These are phyloP conservation scores for Globisporangium nunn DNA, from an alignment of 352 stramenopile species.

Conservation along the genomic window DNA sequence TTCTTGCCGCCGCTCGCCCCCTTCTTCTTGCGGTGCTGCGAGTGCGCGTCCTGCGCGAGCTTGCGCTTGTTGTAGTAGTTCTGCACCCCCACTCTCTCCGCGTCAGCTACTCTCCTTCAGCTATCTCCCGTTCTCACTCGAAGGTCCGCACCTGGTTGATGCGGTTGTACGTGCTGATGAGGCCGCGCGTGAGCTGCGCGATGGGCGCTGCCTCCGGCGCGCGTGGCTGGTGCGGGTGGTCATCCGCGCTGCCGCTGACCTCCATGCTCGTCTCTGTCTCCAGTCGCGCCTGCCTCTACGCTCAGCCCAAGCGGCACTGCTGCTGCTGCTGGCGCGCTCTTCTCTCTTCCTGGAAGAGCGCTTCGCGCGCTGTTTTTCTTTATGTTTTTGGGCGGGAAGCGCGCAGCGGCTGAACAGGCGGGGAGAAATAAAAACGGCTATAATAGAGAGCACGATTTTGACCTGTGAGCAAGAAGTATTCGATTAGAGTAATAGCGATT, in stretches of 20 bases:
- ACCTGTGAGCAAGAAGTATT: background rate
- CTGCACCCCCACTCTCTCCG: slow-evolving; percentile 17
- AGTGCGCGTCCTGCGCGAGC: slow-evolving; percentile 32
- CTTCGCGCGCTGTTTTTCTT: background rate
- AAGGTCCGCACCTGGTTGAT: slow-evolving; percentile 88
- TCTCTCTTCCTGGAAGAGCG: background rate
- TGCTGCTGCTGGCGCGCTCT: background rate
- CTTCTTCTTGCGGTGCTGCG: slow-evolving; percentile 55
- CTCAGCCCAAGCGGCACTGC: background rate
- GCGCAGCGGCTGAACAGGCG: background rate
- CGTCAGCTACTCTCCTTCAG: background rate
- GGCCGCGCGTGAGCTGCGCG: slow-evolving; percentile 82
- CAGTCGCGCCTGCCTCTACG: background rate
- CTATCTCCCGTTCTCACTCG: background rate
- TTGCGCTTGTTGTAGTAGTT: slow-evolving; percentile 82
- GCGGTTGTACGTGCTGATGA: slow-evolving; percentile 96
- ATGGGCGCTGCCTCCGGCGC: slow-evolving; percentile 30
- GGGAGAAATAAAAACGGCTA: background rate
- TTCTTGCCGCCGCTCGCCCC: slow-evolving; percentile 22
- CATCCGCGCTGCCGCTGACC: background rate
- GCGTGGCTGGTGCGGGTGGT: slow-evolving; percentile 15
- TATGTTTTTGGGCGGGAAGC: background rate
- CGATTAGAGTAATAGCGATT: background rate
- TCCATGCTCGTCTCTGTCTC: slow-evolving; percentile 6
- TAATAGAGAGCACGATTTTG: background rate